Evolutionary conservation across 805 yeast species (phyloP).

Genomic region (Clavispora asparagi): DNA sequence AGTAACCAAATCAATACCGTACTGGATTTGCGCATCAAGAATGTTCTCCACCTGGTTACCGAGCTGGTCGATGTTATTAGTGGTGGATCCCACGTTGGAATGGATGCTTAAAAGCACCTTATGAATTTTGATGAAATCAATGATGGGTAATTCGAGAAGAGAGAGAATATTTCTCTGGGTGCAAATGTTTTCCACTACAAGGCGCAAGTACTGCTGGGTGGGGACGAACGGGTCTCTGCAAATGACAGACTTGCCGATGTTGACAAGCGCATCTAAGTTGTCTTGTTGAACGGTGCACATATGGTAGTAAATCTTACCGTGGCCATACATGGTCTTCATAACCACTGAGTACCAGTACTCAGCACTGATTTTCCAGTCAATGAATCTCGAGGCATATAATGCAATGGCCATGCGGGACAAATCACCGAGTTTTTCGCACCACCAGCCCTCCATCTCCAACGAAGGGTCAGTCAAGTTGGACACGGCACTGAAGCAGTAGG

Average conservation of each 20-base stretch:
- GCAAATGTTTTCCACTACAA: conserved; percentile 75
- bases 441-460: conserved; percentile 60
- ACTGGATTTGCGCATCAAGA: conserved; percentile 44
- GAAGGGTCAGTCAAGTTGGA: conserved; percentile 50
- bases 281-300: conserved; percentile 83
- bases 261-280: conserved; percentile 70
- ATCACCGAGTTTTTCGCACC: conserved; percentile 87
- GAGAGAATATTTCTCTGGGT: conserved; percentile 58
- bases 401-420: conserved; percentile 86
- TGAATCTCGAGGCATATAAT: conserved; percentile 67
- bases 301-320: conserved; percentile 82
- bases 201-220: conserved; percentile 67
- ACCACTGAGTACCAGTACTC: conserved; percentile 80
- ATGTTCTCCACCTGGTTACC: conserved; percentile 19
- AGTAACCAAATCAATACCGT: conserved; percentile 57
- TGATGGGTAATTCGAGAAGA: conserved; percentile 53
- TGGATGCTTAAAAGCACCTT: conserved; percentile 59
- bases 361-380: conserved; percentile 82
- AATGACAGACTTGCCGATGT: conserved; percentile 71
- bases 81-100: conserved; percentile 5
- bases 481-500: conserved; percentile 63
- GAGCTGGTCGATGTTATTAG: conserved; percentile 4
- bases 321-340: conserved; percentile 70
- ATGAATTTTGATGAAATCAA: conserved; percentile 61
- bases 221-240: conserved; percentile 84